Evolutionary conservation across 495 filamentous ascomycete species (phyloP), one percentile per base, ranked within the genome.

Genomic region (Hypoxylon crocopeplum): DNA sequence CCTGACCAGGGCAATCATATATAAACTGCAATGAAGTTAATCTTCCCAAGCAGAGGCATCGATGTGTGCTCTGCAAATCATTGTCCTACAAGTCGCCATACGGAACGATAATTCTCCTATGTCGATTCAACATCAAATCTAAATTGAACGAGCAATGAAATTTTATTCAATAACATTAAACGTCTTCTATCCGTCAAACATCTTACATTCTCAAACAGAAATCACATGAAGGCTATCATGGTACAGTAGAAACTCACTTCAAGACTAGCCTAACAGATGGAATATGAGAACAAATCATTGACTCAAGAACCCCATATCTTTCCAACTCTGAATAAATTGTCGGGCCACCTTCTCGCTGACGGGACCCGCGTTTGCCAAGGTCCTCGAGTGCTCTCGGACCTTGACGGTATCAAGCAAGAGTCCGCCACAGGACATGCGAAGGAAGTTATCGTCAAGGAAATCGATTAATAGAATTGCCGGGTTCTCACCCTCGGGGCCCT

Each of bases 391-490:
- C 55, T 81, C 76, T 0, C 48, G 29, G 8, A 64, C 59, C 39
- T 73, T 72, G 8, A 44, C 56, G 0, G 74, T 75, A 25, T 77
- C 77, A 39, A 85, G 53, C 0, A 84, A n/a, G 0, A 85, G 58
- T 0, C 79, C 81, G 11, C 79, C 79, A 45, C 83, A 86, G 0
- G 78, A 77, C 82, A 86, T 84, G 2, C 77, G 67, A 2, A 75
- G 13, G 44, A 77, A 86, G 29, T 84, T 72, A 10, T 61, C 56
- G 15, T 82, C 80, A 10, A 85, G 48, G 57, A 84, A 85, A 5
- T 82, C 81, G 0, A 77, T 19, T 34, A 83, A 63, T 8, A 44
- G 48, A 0, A 55, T 51, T 0, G 82, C 82, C 0, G 84, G 83
- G 46, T 85, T 85, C 11, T 82, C 70, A 1, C 17, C 8, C 24